Percentiles rank a stretch among this genome's conserved stretches.
phyloP scores from a whole-genome alignment of 345 rosid species.

The Mallotus nudiflorus region DNA sequence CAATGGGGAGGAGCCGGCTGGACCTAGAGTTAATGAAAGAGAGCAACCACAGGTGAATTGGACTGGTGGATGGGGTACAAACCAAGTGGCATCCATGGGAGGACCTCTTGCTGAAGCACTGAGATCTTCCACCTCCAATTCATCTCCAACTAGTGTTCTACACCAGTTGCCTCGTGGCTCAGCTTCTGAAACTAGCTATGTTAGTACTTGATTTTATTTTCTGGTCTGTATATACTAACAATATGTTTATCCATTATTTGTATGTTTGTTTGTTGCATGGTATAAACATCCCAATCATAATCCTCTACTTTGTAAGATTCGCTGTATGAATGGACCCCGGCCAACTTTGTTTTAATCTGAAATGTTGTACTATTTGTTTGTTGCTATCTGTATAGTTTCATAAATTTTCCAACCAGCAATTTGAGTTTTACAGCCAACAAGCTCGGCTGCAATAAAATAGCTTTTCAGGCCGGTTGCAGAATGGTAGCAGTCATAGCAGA shows the following conservation, averaged over 20 bases:
- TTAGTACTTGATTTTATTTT: conserved; percentile 29
- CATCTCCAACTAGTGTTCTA: conserved; percentile 79
- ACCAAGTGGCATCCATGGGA: conserved; percentile 63
- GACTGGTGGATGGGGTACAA: conserved; percentile 57
- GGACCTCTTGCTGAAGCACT: conserved; percentile 91
- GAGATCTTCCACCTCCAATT: conserved; percentile 54
- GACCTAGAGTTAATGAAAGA: conserved; percentile 29
- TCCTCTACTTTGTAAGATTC: neutral
- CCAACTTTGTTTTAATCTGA: neutral
- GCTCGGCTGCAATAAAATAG: no score
- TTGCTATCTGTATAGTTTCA: no score
- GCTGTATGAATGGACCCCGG: neutral
- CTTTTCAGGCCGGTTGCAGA: no score
- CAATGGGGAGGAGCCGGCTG: conserved; percentile 40
- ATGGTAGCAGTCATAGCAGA: no score
- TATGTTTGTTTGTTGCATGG: neutral
- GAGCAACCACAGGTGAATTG: conserved; percentile 54
- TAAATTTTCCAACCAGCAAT: no score
- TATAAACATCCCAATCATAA: neutral
- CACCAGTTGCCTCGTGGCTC: conserved; percentile 56
- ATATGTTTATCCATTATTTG: neutral
- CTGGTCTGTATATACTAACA: neutral
- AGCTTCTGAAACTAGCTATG: conserved; percentile 38
- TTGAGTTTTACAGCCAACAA: no score
- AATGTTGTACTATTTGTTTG: neutral